A percentile compares a stretch with the other conserved stretches of the same genome.
Evolutionary conservation across 2,329 filamentous ascomycete species (phyloP).

Genomic region (Colletotrichum tanaceti): DNA sequence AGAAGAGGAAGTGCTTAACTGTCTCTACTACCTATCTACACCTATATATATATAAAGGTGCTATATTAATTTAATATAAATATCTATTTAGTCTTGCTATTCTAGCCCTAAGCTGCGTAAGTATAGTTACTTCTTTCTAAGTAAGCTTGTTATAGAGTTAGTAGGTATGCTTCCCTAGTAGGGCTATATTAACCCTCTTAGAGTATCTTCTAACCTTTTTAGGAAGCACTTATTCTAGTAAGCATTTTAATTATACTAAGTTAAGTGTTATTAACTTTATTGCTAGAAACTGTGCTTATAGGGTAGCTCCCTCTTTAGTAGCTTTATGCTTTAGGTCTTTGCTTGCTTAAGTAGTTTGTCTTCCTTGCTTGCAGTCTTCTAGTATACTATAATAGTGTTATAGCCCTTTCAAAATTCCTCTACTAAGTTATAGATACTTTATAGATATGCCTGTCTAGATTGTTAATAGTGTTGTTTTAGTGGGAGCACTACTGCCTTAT

Average conservation of each 20-base stretch:
- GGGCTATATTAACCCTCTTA: neutral
- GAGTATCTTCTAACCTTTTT: neutral
- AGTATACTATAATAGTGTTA: neutral
- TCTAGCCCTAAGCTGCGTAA: neutral
- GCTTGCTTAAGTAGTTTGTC: neutral
- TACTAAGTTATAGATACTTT: neutral
- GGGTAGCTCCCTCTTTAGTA: neutral
- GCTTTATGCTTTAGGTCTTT: neutral
- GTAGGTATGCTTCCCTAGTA: neutral
- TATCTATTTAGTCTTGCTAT: constrained; percentile 41
- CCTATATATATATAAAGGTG: constrained; percentile 26
- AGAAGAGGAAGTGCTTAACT: constrained; percentile 25
- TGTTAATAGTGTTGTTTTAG: neutral
- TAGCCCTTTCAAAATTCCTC: neutral
- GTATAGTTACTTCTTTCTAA: neutral
- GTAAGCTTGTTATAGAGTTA: neutral
- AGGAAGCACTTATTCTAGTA: neutral
- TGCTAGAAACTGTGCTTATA: neutral
- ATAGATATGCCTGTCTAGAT: neutral
- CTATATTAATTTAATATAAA: constrained; percentile 30
- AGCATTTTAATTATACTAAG: neutral
- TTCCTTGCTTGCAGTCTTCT: neutral
- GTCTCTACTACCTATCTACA: constrained; percentile 43
- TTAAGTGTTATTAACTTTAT: constrained; percentile 1
- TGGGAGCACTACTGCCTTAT: neutral